Percentiles rank a stretch among this genome's conserved stretches.
Evolutionary conservation across 177 flowering plant genomes (phyloP).

Genomic region (Tripterygium wilfordii): DNA sequence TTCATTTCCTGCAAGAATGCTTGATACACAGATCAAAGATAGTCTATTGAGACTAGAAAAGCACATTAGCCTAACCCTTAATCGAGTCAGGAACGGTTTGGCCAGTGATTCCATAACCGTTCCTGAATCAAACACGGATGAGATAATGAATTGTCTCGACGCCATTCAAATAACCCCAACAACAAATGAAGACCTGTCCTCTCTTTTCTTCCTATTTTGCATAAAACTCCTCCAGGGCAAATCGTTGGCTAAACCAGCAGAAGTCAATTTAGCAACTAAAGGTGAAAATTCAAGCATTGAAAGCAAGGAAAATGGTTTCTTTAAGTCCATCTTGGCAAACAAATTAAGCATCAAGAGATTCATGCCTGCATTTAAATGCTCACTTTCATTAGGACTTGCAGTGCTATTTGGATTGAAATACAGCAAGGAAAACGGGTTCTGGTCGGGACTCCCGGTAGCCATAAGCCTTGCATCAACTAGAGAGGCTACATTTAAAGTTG

Average conservation of each 20-base stretch:
- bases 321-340: constrained; percentile 6
- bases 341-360: constrained; percentile 27
- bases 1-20: constrained; percentile 28
- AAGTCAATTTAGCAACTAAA: neutral
- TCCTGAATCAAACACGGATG: constrained; percentile 27
- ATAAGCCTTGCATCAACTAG: constrained; percentile 50
- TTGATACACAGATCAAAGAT: constrained; percentile 30
- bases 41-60: constrained; percentile 24
- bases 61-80: constrained; percentile 17
- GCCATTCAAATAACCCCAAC: constrained; percentile 31
- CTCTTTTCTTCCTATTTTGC: constrained; percentile 70
- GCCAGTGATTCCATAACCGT: constrained; percentile 26
- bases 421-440: constrained; percentile 60
- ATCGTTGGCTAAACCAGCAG: neutral
- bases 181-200: constrained; percentile 38
- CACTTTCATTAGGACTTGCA: constrained; percentile 67
- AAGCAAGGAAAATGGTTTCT: constrained; percentile 13
- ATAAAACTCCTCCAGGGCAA: constrained; percentile 39
- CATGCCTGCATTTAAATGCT: constrained; percentile 59
- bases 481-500: constrained; percentile 65
- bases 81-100: constrained; percentile 18
- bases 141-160: constrained; percentile 13
- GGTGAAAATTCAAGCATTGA: constrained; percentile 5
- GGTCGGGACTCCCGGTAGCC: constrained; percentile 81
- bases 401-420: constrained; percentile 59